Conservation (phyloP, 2,329 filamentous ascomycete species). For the Chaetomium sp. region DNA sequence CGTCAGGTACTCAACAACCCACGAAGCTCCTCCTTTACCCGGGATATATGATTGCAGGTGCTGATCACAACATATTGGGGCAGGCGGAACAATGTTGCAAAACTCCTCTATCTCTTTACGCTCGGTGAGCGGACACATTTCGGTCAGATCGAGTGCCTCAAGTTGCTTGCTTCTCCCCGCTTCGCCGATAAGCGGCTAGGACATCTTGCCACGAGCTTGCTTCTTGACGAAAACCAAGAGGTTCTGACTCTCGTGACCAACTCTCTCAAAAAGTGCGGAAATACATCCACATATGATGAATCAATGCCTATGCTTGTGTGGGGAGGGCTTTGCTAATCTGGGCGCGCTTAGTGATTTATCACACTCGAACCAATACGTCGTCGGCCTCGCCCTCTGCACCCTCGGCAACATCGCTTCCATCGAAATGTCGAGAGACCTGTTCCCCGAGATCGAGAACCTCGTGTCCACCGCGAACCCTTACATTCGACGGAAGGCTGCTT, state of each 20-base stretch:
- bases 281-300: neutral
- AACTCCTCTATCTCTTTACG: conserved; percentile 96
- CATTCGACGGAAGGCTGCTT: conserved; percentile 89
- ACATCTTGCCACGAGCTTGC: conserved; percentile 89
- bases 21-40: neutral
- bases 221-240: conserved; percentile 97
- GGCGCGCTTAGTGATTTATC: conserved; percentile 67
- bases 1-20: conserved; percentile 62
- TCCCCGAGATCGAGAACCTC: conserved; percentile 89
- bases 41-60: conserved; percentile 3
- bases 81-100: conserved; percentile 98
- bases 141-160: conserved; percentile 98
- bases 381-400: conserved; percentile 91
- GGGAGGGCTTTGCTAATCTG: conserved; percentile 16
- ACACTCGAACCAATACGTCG: conserved; percentile 97
- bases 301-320: neutral
- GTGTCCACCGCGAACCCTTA: conserved; percentile 96
- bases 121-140: conserved; percentile 97
- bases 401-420: conserved; percentile 96
- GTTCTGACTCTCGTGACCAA: conserved; percentile 96
- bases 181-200: conserved; percentile 97
- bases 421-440: conserved; percentile 97
- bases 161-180: conserved; percentile 89
- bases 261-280: conserved; percentile 81
- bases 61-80: conserved; percentile 16